Base-by-base conservation (phyloP, 2,329 filamentous ascomycete genomes). In the Penicillium sp. region DNA sequence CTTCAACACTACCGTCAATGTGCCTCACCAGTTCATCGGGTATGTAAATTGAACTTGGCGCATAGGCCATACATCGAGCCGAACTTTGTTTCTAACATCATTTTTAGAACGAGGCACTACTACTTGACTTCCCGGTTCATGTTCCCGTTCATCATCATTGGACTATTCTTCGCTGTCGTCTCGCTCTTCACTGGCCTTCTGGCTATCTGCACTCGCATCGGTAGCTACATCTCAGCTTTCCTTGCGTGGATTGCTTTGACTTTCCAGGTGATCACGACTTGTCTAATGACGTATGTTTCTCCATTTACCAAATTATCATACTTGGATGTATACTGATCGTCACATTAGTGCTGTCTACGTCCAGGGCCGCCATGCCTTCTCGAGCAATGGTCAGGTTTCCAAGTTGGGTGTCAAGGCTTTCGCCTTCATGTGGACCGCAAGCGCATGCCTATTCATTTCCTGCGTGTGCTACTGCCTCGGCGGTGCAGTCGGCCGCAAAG, bases 91-190 rank as follows among this genome's bases (percentile, higher is more conserved):
- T 18, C 18, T 20, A 9, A 33, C 46, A 53, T 8, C 51, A 8
- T 18, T 56, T 75, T 35, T 55, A 80, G 88, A 35, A 75, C 77
- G 9, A 80, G 85, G 63, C 84, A 79, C 59, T 96, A 87, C 80
- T 97, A 83, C 78, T 90, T 92, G 76, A 82, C 94, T 70, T 95
- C 91, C 78, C 85, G 93, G 40, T 96, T 97, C 79, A 89, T 90
- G 73, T 97, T 93, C 84, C 90, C 92, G 35, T 94, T 96, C 75
- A 89, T 89, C 78, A 79, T 97, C 54, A 87, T 97, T 62, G 85
- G 86, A 18, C 83, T 97, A 35, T 86, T 96, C 80, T 94, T 96
- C 73, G 84, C 71, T 44, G 73, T 77, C 14, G 59, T 69, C 53
- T 75, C 77, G 2, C 72, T 82, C 15, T 69, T 81, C 56, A 73